Conservation (phyloP, 257 asterid species). For the Capsicum rhomboideum region DNA sequence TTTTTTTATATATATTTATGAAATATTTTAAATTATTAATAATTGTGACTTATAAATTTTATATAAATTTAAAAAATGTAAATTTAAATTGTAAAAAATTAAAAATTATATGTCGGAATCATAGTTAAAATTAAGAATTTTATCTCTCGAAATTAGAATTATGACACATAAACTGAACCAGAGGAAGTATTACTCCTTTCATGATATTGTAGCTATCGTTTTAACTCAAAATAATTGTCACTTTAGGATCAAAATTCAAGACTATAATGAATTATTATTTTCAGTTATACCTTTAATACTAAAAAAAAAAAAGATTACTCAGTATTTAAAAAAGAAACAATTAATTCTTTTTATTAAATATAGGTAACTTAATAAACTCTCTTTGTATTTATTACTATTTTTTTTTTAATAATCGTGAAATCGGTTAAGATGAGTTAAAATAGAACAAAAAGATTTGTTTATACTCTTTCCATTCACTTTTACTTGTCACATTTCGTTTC, state of each 20-base stretch:
- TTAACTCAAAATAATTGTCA: neutral
- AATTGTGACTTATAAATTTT: too few species aligned
- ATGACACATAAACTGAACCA: neutral
- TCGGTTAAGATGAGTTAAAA: neutral
- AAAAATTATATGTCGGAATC: too few species aligned
- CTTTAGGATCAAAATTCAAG: neutral
- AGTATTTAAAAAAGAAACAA: neutral
- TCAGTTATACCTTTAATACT: neutral
- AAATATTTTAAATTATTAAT: too few species aligned
- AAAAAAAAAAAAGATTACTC: neutral
- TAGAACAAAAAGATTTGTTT: too few species aligned
- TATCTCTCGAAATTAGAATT: neutral
- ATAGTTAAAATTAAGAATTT: neutral
- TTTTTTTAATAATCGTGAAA: neutral
- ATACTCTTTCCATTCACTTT: too few species aligned
- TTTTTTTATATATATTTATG: too few species aligned
- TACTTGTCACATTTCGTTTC: too few species aligned
- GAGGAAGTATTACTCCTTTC: neutral
- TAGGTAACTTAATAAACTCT: neutral
- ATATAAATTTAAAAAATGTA: too few species aligned
- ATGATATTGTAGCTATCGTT: neutral
- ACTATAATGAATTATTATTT: neutral
- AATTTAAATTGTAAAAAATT: too few species aligned
- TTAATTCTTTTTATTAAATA: neutral
- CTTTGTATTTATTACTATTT: neutral